These are phyloP conservation scores for Sequoia sempervirens DNA, from an alignment of 75 land plant species.

Conservation along the genomic window DNA sequence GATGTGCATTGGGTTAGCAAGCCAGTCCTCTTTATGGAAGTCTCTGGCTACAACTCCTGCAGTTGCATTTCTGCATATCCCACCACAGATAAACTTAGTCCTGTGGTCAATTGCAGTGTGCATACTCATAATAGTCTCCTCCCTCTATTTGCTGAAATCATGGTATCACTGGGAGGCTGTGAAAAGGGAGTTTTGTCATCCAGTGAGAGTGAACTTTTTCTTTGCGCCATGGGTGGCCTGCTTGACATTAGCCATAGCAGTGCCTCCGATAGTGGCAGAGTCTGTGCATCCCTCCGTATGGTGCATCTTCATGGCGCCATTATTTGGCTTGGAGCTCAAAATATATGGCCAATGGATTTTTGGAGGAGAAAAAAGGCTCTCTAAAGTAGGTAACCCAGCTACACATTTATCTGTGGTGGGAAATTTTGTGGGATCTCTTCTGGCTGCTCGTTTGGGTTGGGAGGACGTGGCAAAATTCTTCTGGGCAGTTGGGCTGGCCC, in stretches of 20 bases:
- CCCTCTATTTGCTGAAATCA: conserved; percentile 16
- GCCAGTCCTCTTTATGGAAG: conserved; percentile 39
- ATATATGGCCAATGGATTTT: conserved; percentile 97
- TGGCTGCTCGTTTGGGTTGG: conserved; percentile 72
- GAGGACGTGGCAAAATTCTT: conserved; percentile 72
- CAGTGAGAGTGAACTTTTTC: conserved; percentile 45
- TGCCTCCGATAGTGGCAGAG: conserved; percentile 21
- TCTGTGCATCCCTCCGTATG: conserved; percentile 21
- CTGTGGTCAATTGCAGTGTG: conserved; percentile 30
- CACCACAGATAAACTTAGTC: conserved; percentile 18
- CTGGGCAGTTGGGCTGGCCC: conserved; percentile 85
- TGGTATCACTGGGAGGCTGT: conserved; percentile 32
- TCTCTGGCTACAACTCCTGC: conserved; percentile 13
- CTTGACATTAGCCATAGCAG: conserved; percentile 23
- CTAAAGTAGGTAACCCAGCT: conserved; percentile 86
- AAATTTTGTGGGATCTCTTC: conserved; percentile 82
- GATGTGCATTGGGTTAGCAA: conserved; percentile 30
- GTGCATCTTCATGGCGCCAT: conserved; percentile 30
- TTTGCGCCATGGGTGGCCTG: conserved; percentile 41
- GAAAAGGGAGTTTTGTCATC: conserved; percentile 30
- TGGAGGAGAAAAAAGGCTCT: conserved; percentile 78
- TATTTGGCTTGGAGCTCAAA: conserved; percentile 33
- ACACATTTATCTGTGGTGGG: conserved; percentile 88
- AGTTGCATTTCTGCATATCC: conserved; percentile 23
- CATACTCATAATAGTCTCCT: conserved; percentile 4